Evolutionary conservation across 805 yeast genomes (phyloP), one percentile per base, ranked within the genome.

Genomic region (Metschnikowia peoriensis): DNA sequence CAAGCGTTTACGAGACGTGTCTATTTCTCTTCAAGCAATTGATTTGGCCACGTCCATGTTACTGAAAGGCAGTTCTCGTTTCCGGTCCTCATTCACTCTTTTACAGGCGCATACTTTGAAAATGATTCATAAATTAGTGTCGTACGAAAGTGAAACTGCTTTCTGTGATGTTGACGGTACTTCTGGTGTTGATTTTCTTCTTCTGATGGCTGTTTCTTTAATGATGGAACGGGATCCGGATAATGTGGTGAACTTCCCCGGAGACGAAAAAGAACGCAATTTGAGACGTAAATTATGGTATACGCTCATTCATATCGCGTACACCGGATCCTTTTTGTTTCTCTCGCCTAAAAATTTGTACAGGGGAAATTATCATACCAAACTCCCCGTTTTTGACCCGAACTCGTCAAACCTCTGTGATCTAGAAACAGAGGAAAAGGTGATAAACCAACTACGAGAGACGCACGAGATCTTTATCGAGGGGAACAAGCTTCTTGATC

Each of bases 81-180:
- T 32, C 8, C 55, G 51, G 42, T 49, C 53, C 7, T 51, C 53
- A 38, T 47, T 64, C 22, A 28, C 49, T 12, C 56, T 57, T 9
- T 50, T 64, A 12, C 67, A 63, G 44, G 66, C 66, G 10, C 47
- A 50, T 10, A 53, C 59, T 38, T 49, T 64, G 43, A 47, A 47
- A 34, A 52, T 54, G 34, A 49, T 57, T 9, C 46, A 47, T 41
- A 46, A 51, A 15, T 41, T 55, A 42, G 40, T 44, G 22, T 56
- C 66, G 1, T 58, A 57, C 4, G 66, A 63, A 15, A 52, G 46
- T 28, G 65, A 52, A 15, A 47, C 47, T 51, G 59, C 56, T 1
- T 41, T 41, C 41, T 50, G 49, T 32, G 47, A 44, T 32, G 15
- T 44, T 28, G 59, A 53, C 12, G 55, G 50, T 5, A 44, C 44